phyloP scores from a whole-genome alignment of 2,329 filamentous ascomycete genomes.

The Trichoderma sp. region DNA sequence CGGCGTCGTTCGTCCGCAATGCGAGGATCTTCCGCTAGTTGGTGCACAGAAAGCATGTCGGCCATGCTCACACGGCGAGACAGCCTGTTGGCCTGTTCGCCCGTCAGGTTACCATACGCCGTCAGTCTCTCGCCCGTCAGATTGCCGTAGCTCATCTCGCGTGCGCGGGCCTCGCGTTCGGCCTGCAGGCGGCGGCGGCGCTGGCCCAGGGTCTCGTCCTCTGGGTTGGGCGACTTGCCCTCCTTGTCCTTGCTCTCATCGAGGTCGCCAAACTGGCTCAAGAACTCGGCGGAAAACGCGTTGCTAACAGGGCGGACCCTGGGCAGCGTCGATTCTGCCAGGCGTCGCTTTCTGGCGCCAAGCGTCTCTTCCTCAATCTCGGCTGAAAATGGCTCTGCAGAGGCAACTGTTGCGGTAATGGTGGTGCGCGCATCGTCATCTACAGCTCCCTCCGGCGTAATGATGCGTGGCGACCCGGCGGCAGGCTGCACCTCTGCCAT shows the following conservation, averaged over 20 bases:
- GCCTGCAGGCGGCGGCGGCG: slow-evolving; percentile 73
- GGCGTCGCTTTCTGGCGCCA: slow-evolving; percentile 63
- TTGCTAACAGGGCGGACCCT: slow-evolving; percentile 61
- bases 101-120: slow-evolving; percentile 38
- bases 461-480: slow-evolving; percentile 30
- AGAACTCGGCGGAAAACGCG: slow-evolving; percentile 69
- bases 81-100: slow-evolving; percentile 26
- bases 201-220: slow-evolving; percentile 79
- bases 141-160: slow-evolving; percentile 50
- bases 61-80: slow-evolving; percentile 56
- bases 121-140: slow-evolving; percentile 53
- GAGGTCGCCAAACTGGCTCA: slow-evolving; percentile 62
- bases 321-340: slow-evolving; percentile 57
- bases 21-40: slow-evolving; percentile 42
- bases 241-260: slow-evolving; percentile 46
- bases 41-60: slow-evolving; percentile 55
- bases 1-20: slow-evolving; percentile 45
- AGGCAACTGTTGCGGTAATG: neutral
- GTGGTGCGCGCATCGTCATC: slow-evolving; percentile 11
- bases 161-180: slow-evolving; percentile 64
- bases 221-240: slow-evolving; percentile 44
- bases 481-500: slow-evolving; percentile 24
- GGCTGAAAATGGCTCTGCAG: slow-evolving; percentile 34
- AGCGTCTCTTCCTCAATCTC: slow-evolving; percentile 66
- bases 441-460: slow-evolving; percentile 36